phyloP scores from a whole-genome alignment of 2,329 filamentous ascomycete genomes.

The Claviceps sp. region DNA sequence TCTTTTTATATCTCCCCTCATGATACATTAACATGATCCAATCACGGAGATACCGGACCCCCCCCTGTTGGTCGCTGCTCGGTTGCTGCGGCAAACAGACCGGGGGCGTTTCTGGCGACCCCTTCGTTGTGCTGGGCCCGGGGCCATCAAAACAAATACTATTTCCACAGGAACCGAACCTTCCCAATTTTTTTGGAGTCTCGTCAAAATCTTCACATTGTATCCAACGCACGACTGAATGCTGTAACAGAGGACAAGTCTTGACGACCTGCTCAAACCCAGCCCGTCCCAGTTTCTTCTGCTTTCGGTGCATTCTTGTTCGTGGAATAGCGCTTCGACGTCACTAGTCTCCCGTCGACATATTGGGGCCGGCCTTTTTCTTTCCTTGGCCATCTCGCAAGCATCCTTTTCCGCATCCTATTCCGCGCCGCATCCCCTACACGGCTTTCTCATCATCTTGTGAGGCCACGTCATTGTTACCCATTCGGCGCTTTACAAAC shows the following conservation, averaged over 20 bases:
- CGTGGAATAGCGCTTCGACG: not conserved
- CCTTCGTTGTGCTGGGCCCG: not conserved
- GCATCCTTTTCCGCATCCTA: not conserved
- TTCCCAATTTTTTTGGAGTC: not conserved
- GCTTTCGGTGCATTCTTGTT: not conserved
- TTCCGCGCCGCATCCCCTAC: not conserved
- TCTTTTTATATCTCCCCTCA: no score
- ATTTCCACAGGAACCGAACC: not conserved
- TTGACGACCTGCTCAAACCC: not conserved
- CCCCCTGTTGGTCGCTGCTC: constrained; percentile 2
- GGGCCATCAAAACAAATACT: constrained; percentile 4
- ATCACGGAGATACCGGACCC: no score
- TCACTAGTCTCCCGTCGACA: not conserved
- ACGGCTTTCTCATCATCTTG: not conserved
- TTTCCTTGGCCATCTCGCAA: not conserved
- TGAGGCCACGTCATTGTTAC: not conserved
- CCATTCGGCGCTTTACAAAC: not conserved
- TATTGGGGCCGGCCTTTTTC: not conserved
- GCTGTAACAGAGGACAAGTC: not conserved
- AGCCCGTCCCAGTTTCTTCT: not conserved
- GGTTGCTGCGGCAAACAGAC: constrained; percentile 15
- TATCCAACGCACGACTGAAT: not conserved
- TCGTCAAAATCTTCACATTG: not conserved
- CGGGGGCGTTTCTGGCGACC: not conserved
- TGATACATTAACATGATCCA: no score